Evolutionary conservation across 2,329 filamentous ascomycete genomes (phyloP).

Genomic region (Cryphonectria parasitica): DNA sequence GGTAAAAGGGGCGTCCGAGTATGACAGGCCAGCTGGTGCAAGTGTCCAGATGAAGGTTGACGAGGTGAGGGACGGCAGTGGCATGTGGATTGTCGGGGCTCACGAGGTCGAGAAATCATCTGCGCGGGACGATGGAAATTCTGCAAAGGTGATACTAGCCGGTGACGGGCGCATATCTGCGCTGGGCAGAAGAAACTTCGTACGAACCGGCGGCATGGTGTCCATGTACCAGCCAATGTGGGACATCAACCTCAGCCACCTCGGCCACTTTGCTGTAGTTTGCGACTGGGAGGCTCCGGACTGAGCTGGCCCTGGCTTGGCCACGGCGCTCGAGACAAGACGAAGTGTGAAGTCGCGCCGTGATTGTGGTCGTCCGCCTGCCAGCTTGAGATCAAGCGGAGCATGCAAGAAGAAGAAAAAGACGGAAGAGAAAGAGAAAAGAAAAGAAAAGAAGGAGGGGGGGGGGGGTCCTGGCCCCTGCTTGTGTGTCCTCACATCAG

Average conservation of each 20-base stretch:
- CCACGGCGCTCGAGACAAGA: neutral
- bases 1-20: conserved; percentile 40
- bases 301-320: neutral
- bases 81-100: conserved; percentile 39
- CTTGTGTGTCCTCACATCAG: too few species aligned
- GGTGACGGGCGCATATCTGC: conserved; percentile 36
- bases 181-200: conserved; percentile 34
- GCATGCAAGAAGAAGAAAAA: too few species aligned
- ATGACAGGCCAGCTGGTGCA: conserved; percentile 21
- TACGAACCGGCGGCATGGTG: conserved; percentile 37
- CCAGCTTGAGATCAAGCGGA: too few species aligned
- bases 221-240: conserved; percentile 42
- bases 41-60: conserved; percentile 33
- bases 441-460: too few species aligned
- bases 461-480: too few species aligned
- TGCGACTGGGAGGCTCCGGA: conserved; percentile 41
- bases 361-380: too few species aligned
- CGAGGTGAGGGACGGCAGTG: conserved; percentile 32
- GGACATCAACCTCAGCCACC: conserved; percentile 40
- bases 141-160: conserved; percentile 31
- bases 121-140: neutral
- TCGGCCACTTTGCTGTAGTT: conserved; percentile 41
- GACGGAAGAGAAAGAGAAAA: too few species aligned
- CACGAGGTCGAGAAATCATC: conserved; percentile 4
- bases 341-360: neutral